Evolutionary conservation across 202 grass and related monocot species (phyloP), one percentile per base, ranked within the genome.

Genomic region (Brachypodium distachyon): DNA sequence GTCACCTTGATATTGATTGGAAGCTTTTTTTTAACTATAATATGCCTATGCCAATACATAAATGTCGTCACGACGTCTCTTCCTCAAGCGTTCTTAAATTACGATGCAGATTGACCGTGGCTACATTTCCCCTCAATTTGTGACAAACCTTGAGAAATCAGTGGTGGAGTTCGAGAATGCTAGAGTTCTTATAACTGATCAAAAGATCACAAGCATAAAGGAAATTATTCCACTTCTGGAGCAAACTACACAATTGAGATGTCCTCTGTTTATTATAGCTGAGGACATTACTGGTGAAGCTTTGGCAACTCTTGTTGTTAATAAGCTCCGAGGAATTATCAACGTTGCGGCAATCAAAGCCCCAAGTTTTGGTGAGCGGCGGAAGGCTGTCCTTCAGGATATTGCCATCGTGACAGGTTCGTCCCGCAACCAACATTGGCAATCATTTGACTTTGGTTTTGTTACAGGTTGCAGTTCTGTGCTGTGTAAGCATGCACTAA

Each of bases 291-390:
- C 82, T 59, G 90, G 86, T 38, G 86, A 92, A 80, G 86, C 86
- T 72, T 78, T 92, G 79, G 85, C 90, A 58, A 92, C 86, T 54
- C 86, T 92, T 56, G 90, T 92, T 78, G 90, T 92, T 59, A 92
- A 89, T 71, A 89, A 92, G 79, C 85, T 92, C 21, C 72, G 86
- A 25, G 86, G 90, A 73, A 89, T 89, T 70, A 81, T 92, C 18
- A 89, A 92, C 43, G 82, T 89, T 69, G 90, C 86, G 29, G 90
- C 86, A 0, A 89, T 92, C 73, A 92, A 92, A 73, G 90, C 90
- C 47, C 90, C 90, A 73, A 88, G 90, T 59, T 89, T 92, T 46
- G 90, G 80, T 81, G 86, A 92, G 44, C 78, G 90, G 9, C 79
- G 83, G 60, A 92, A 89, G 71, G 80, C 86, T 58, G 61, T 92